phyloP scores from a whole-genome alignment of 2,329 filamentous ascomycete genomes.

The Aureobasidium sp. region DNA sequence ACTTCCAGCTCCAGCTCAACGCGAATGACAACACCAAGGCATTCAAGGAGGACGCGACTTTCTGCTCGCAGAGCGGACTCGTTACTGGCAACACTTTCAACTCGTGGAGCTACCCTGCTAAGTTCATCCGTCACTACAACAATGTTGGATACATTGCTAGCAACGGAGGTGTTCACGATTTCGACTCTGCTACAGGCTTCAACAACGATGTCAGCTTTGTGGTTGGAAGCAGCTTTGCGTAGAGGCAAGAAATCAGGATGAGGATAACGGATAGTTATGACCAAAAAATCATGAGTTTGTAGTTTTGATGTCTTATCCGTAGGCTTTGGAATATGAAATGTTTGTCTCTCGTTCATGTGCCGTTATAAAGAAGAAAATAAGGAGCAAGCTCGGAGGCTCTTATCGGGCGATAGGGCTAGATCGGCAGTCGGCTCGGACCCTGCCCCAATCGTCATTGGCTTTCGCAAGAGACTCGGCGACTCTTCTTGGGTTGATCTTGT shows the following conservation, averaged over 20 bases:
- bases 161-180: constrained; percentile 48
- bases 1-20: constrained; percentile 43
- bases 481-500: background rate
- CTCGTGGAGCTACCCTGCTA: constrained; percentile 53
- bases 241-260: constrained; percentile 7
- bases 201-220: constrained; percentile 49
- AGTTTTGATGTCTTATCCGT: background rate
- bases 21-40: constrained; percentile 47
- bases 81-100: constrained; percentile 45
- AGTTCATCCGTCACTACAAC: constrained; percentile 48
- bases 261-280: background rate
- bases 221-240: constrained; percentile 39
- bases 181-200: constrained; percentile 42
- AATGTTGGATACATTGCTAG: constrained; percentile 41
- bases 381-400: background rate
- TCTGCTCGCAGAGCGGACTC: constrained; percentile 48
- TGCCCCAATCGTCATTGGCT: background rate
- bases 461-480: background rate
- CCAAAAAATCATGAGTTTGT: background rate
- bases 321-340: background rate
- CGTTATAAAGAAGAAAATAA: background rate
- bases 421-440: constrained; percentile 3
- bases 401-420: background rate
- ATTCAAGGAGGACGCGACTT: constrained; percentile 55
- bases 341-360: background rate